Evolutionary conservation across 2,329 filamentous ascomycete genomes (phyloP), one percentile per base, ranked within the genome.

Genomic region (Diaporthe vexans): DNA sequence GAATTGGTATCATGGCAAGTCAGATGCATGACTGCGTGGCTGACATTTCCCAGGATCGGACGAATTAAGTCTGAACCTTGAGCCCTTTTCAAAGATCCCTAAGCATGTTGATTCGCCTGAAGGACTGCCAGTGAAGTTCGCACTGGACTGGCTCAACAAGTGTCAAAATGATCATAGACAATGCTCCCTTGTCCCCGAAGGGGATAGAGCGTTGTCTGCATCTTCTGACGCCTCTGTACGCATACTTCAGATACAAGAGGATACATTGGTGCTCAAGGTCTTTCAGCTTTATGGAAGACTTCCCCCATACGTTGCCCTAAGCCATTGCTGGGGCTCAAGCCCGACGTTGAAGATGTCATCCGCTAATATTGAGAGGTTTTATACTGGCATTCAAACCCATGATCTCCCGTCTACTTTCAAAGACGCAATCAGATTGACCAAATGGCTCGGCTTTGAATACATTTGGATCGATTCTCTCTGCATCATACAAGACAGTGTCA

Each of bases 271-370:
- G 21, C 43, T 67, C 29, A 52, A 33, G 2, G n/a, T n/a, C n/a
- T n/a, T n/a, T n/a, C n/a, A n/a, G 3, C 43, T 2, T 1, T 52
- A 0, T 0, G 46, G 35, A 21, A 19, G 24, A 1, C 0, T 15
- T 0, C 46, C 61, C 1, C 26, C 11, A 0, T 67, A 35, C 4
- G 61, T 52, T 13, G 46, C 61, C 52, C 19, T 67, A 7, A 67
- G 61, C 29, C 2, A 67, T 26, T 65, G 61, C 61, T 67, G 61
- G 61, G 61, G 61, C 0, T 67, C 11, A 33, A 19, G n/a, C n/a
- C n/a, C n/a, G n/a, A n/a, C n/a, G n/a, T n/a, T n/a, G n/a, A n/a
- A n/a, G n/a, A n/a, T n/a, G n/a, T n/a, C n/a, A n/a, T n/a, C n/a
- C n/a, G n/a, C n/a, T 4, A 52, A 37, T 6, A 33, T 67, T 6